Evolutionary conservation across 257 asterid species (phyloP).

Genomic region (Nicotiana obtusifolia): DNA sequence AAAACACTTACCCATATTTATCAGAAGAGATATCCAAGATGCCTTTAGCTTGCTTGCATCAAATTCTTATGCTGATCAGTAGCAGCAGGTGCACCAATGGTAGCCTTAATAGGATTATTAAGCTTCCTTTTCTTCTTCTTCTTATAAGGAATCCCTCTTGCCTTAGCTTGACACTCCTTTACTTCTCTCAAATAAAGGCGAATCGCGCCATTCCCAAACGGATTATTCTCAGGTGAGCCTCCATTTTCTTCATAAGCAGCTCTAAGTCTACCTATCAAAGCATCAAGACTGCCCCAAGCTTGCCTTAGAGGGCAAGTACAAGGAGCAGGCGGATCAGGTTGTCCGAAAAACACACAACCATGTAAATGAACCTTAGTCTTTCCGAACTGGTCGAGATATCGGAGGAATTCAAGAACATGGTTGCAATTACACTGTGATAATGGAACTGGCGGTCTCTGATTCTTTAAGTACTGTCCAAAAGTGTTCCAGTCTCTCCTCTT

Average conservation of each 20-base stretch:
- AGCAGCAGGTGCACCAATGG: slow-evolving; percentile 12
- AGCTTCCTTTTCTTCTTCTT: slow-evolving; percentile 79
- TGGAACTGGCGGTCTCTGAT: slow-evolving; percentile 65
- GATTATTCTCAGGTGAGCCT: slow-evolving; percentile 68
- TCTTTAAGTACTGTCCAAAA: slow-evolving; percentile 76
- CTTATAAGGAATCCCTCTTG: slow-evolving; percentile 84
- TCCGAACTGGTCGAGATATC: slow-evolving; percentile 81
- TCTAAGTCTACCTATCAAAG: slow-evolving; percentile 76
- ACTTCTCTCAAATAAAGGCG: slow-evolving; percentile 74
- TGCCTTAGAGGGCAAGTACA: slow-evolving; percentile 89
- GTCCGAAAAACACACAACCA: slow-evolving; percentile 77
- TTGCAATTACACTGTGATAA: slow-evolving; percentile 60
- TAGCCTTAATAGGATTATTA: slow-evolving; percentile 12
- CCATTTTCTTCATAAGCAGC: slow-evolving; percentile 96
- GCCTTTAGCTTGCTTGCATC: slow-evolving; percentile 25
- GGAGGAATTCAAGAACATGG: slow-evolving; percentile 84
- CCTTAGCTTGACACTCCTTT: slow-evolving; percentile 83
- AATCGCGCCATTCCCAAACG: slow-evolving; percentile 73
- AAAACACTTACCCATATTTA: background rate
- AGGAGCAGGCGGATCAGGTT: slow-evolving; percentile 90
- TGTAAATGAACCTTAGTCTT: slow-evolving; percentile 85
- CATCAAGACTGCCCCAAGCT: slow-evolving; percentile 99
- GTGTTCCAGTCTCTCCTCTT: slow-evolving; percentile 93
- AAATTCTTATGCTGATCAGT: slow-evolving; percentile 32
- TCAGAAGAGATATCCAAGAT: no score